Evolutionary conservation across 1,139 yeast genomes (phyloP).

Genomic region (Magnusiomyces magnusii): DNA sequence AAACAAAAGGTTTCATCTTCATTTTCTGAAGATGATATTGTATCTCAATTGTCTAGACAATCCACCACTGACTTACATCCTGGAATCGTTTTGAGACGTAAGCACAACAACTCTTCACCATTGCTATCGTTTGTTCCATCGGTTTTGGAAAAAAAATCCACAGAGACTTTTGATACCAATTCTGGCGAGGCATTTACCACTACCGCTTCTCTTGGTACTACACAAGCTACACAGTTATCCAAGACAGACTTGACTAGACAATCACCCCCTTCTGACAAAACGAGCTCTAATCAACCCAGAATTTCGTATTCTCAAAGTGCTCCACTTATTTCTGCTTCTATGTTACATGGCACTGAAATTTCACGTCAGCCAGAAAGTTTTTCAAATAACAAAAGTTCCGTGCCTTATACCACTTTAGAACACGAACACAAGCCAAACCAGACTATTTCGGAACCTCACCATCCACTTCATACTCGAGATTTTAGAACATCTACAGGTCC

Average conservation of each 20-base stretch:
- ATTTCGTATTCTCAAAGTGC: not conserved
- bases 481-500: conserved; percentile 5
- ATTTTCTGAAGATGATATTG: not conserved
- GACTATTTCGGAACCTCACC: not conserved
- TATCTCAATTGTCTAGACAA: not conserved
- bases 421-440: not conserved
- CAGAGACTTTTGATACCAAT: not conserved
- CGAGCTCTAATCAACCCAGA: not conserved
- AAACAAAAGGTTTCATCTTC: not conserved
- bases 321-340: not conserved
- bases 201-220: not conserved
- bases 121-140: conserved; percentile 13
- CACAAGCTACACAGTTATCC: not conserved
- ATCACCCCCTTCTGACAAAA: not conserved
- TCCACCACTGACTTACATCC: not conserved
- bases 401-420: not conserved
- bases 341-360: not conserved
- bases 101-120: conserved; percentile 15
- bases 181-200: not conserved
- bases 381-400: not conserved
- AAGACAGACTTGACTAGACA: not conserved
- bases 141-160: not conserved
- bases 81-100: not conserved
- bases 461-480: conserved; percentile 6
- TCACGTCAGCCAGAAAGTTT: not conserved